Conservation (phyloP, 495 filamentous ascomycete genomes). For the Penicillium maclennaniae region DNA sequence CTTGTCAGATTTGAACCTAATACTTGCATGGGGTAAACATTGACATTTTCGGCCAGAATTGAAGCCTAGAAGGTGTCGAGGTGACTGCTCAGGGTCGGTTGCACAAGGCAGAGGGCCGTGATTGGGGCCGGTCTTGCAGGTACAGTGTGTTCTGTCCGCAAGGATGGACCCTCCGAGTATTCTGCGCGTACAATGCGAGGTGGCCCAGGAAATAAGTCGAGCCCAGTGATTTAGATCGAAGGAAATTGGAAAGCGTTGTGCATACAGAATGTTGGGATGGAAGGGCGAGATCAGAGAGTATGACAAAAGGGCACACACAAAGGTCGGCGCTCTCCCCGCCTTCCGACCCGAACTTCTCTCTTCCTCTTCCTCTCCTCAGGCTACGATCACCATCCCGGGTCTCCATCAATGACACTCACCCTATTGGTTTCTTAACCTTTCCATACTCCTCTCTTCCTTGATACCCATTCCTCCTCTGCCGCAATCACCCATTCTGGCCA, state of each 20-base stretch:
- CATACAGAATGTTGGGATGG: not conserved
- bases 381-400: slow-evolving; percentile 10
- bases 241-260: not conserved
- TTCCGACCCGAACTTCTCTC: slow-evolving; percentile 28
- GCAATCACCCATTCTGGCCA: slow-evolving; percentile 1
- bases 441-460: not conserved
- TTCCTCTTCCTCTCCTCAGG: slow-evolving; percentile 17
- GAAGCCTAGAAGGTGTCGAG: not conserved
- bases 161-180: slow-evolving; percentile 7
- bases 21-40: not conserved
- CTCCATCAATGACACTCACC: slow-evolving; percentile 24
- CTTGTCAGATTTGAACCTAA: not conserved
- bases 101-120: slow-evolving; percentile 14
- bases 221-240: not conserved
- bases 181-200: slow-evolving; percentile 8
- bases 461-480: not conserved
- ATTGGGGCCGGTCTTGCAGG: slow-evolving; percentile 19
- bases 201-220: not conserved
- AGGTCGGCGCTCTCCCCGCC: slow-evolving; percentile 28
- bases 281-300: not conserved
- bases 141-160: slow-evolving; percentile 20
- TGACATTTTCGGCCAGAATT: not conserved
- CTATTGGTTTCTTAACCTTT: slow-evolving; percentile 25
- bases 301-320: slow-evolving; percentile 16
- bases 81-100: not conserved